Evolutionary conservation across 1,284 basidiomycete genomes (phyloP), one percentile per base, ranked within the genome.

Genomic region (Cutaneotrichosporon sp.): DNA sequence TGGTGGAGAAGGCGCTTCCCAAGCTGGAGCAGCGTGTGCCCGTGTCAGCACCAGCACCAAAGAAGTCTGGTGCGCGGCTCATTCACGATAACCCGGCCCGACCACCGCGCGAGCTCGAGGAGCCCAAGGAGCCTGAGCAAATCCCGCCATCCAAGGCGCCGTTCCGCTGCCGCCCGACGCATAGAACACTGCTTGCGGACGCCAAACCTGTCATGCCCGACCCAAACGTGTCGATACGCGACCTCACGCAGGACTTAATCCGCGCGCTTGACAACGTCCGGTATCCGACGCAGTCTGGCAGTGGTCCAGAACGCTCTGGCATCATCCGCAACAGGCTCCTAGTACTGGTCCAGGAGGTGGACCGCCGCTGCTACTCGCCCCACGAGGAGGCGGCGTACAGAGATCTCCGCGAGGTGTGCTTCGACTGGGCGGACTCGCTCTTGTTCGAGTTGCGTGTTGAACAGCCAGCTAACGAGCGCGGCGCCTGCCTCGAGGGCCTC

Each of bases 401-500:
- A 18, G 65, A 69, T 22, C 61, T 81, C 6, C 71, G 80, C 32
- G 69, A 74, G 22, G 70, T 71, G 40, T 76, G 71, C 46, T 80
- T 81, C 36, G 76, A 78, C 47, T 81, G 81, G 80, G 72, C 76
- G 2, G 75, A 79, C 30, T 67, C 70, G 32, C 65, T 82, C 38
- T 59, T 82, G 22, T 73, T 75, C 49, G 80, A 80, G 66, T 69
- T 82, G 51, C 68, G 73, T 57, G 70, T 78, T 26, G 81, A 82
- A 61, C 80, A 81, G 61, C 71, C 80, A 10, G 80, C 82, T 0
- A 76, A 79, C 60, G 82, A 84, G 65, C 75, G 83, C 21, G 83
- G 83, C 0, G 82, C 81, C 0, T 82, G 81, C 56, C 70, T 84
- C 5, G 83, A 84, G 65, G 81, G 80, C 5, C 74, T 84, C 4